Conservation (phyloP, 257 asterid genomes). For the Rubia yunnanensis region DNA sequence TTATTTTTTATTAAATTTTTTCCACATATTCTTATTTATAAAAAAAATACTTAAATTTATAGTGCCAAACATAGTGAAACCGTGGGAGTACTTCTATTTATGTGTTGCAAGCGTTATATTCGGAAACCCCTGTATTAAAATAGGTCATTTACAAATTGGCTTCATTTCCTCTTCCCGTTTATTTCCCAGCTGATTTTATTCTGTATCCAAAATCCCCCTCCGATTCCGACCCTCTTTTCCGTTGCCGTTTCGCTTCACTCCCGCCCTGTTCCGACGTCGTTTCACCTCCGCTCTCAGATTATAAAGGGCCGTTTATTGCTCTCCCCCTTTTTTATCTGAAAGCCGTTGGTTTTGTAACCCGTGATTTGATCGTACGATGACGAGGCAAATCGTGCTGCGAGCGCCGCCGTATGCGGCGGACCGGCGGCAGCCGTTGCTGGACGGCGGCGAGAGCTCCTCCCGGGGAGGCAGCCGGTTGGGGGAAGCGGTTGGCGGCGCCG, state of each 20-base stretch:
- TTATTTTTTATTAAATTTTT: too few species aligned
- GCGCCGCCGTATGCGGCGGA: slow-evolving; percentile 20
- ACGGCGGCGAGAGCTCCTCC: slow-evolving; percentile 17
- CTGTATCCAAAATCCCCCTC: not conserved
- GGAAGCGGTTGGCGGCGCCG: slow-evolving; percentile 72
- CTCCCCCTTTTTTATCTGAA: not conserved
- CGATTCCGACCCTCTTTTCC: not conserved
- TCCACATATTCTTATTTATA: too few species aligned
- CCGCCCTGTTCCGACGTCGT: too few species aligned
- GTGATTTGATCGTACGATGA: slow-evolving; percentile 18
- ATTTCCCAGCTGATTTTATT: not conserved
- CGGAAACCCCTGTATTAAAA: not conserved
- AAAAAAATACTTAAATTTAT: too few species aligned
- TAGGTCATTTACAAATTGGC: not conserved
- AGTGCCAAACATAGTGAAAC: too few species aligned
- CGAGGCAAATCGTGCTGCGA: slow-evolving; percentile 34
- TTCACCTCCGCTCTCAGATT: not conserved
- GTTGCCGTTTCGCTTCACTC: not conserved
- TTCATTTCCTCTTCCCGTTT: not conserved
- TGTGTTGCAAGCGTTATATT: not conserved
- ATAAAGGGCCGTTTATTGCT: too few species aligned
- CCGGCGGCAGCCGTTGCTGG: slow-evolving; percentile 45
- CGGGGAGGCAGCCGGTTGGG: slow-evolving; percentile 32
- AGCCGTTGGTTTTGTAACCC: not conserved
- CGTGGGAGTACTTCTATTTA: too few species aligned